These are phyloP conservation scores for Bolboschoenoplectus hybrid DNA, from an alignment of 202 grass and related monocot genomes.

Conservation along the genomic window DNA sequence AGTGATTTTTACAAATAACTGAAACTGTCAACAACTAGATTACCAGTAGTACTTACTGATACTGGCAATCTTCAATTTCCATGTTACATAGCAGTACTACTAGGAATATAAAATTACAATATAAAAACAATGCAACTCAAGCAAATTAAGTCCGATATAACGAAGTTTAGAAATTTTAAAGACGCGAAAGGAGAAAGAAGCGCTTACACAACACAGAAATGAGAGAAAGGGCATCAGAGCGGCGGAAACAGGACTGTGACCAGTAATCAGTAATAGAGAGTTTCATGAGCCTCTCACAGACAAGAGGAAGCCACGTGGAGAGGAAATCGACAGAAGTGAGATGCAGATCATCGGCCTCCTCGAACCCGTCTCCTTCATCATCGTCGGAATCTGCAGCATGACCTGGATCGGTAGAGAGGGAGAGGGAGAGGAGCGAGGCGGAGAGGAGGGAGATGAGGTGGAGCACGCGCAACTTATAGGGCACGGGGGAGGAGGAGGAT, in stretches of 20 bases:
- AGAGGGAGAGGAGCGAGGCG: slow-evolving; percentile 44
- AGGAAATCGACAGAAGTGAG: slow-evolving; percentile 55
- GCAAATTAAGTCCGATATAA: background rate
- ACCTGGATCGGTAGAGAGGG: slow-evolving; percentile 47
- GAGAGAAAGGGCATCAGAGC: slow-evolving; percentile 57
- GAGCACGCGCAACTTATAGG: slow-evolving; percentile 45
- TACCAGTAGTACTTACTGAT: background rate
- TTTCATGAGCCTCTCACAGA: slow-evolving; percentile 41
- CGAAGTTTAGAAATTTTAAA: background rate
- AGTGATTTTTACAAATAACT: background rate
- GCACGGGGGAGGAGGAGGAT: background rate
- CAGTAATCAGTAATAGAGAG: slow-evolving; percentile 65
- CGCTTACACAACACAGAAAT: slow-evolving; percentile 62
- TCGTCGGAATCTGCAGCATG: slow-evolving; percentile 34
- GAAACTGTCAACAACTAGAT: background rate
- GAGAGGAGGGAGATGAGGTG: slow-evolving; percentile 54
- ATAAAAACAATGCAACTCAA: background rate
- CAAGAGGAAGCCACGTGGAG: slow-evolving; percentile 45
- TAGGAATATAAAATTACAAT: background rate
- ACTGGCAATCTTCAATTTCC: background rate
- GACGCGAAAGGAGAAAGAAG: background rate
- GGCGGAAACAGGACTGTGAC: slow-evolving; percentile 81
- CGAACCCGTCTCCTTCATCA: slow-evolving; percentile 51
- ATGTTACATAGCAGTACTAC: background rate
- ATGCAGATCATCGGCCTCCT: slow-evolving; percentile 67